Conservation (phyloP, 1,284 basidiomycete genomes). For the Ceratobasidium sp. region DNA sequence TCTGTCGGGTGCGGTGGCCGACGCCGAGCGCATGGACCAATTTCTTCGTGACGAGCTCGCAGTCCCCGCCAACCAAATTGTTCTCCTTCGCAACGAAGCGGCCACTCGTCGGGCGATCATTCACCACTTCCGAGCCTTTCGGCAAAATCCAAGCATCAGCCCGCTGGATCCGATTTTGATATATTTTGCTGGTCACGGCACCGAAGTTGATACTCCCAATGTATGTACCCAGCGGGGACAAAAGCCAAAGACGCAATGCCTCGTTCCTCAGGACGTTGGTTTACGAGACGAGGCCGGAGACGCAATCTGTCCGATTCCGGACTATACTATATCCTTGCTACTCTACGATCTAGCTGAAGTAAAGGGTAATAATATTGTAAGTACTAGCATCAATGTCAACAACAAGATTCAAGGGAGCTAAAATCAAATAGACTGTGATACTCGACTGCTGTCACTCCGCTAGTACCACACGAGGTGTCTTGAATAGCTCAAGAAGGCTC, state of each 20-base stretch:
- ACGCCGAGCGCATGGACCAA: neutral
- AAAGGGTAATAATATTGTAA: conserved; percentile 12
- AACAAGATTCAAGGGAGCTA: too few species aligned
- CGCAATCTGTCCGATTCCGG: neutral
- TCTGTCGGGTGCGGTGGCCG: conserved; percentile 1
- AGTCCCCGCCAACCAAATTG: conserved; percentile 2
- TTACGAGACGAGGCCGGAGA: neutral
- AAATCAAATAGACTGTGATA: neutral
- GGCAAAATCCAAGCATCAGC: neutral
- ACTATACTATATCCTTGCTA: neutral
- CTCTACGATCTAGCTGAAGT: neutral
- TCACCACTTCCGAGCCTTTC: neutral
- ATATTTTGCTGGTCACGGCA: conserved; percentile 16
- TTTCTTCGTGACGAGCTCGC: neutral
- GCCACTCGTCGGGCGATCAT: conserved; percentile 8
- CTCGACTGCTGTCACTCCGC: conserved; percentile 18
- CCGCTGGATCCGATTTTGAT: conserved; percentile 7
- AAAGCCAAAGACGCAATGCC: neutral
- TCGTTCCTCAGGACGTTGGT: too few species aligned
- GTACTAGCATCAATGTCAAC: neutral
- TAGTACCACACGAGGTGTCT: too few species aligned
- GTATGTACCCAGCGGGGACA: conserved; percentile 18
- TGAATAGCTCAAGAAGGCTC: neutral
- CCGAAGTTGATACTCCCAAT: neutral
- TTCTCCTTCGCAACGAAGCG: neutral